phyloP scores from a whole-genome alignment of 371 early-diverging fungal species.

The Polyrhizophydium stewartii region DNA sequence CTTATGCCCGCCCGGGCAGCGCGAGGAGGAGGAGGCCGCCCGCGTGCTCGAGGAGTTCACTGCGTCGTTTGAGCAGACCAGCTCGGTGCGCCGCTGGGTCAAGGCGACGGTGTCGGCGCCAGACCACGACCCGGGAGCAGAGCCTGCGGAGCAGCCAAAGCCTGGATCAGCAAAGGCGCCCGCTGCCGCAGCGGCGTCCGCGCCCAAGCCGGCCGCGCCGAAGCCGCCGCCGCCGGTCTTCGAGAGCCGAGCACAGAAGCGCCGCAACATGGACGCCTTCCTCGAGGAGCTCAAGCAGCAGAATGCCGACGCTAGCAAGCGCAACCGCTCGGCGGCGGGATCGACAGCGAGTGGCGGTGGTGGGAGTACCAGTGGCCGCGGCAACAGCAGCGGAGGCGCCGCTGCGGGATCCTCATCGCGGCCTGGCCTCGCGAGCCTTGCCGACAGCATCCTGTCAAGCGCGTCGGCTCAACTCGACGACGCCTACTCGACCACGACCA shows the following conservation, averaged over 20 bases:
- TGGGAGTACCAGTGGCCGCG: no score
- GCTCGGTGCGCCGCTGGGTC: constrained; percentile 52
- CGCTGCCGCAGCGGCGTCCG: constrained; percentile 18
- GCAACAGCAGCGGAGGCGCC: neutral
- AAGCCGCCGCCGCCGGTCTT: no score
- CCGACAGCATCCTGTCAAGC: constrained; percentile 10
- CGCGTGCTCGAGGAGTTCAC: neutral
- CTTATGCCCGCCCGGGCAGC: neutral
- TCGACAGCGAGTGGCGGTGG: neutral
- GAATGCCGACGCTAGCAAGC: constrained; percentile 28
- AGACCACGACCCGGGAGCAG: no score
- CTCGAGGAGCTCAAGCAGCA: constrained; percentile 74
- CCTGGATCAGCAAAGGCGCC: no score
- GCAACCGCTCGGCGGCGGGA: neutral
- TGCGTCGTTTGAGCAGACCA: constrained; percentile 18
- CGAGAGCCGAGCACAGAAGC: constrained; percentile 32
- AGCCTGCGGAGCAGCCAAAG: no score
- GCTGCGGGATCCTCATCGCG: neutral
- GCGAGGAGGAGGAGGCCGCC: neutral
- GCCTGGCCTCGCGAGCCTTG: neutral
- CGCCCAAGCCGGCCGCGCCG: no score
- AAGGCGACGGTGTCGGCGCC: constrained; percentile 56
- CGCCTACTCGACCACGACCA: constrained; percentile 76
- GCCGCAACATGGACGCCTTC: constrained; percentile 78
- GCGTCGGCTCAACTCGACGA: constrained; percentile 49